These are phyloP conservation scores for Zygosaccharomyces bailii DNA, from an alignment of 805 yeast species.

Conservation along the genomic window DNA sequence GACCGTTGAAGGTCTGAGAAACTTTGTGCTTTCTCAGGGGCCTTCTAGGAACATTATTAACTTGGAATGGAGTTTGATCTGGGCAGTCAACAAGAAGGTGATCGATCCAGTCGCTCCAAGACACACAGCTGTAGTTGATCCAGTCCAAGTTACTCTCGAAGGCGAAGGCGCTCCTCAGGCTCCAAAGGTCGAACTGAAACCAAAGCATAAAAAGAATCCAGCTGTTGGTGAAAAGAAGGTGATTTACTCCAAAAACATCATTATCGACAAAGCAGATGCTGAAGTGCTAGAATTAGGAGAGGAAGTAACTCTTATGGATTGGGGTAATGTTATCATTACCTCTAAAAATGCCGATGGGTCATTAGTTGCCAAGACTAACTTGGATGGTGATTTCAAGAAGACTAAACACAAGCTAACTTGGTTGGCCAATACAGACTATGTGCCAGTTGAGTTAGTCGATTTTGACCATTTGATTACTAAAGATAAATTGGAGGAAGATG, in stretches of 20 bases:
- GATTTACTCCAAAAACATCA: slow-evolving; percentile 55
- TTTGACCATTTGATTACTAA: slow-evolving; percentile 93
- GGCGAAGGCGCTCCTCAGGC: slow-evolving; percentile 60
- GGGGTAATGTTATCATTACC: slow-evolving; percentile 90
- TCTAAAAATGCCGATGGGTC: slow-evolving; percentile 63
- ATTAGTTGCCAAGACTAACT: slow-evolving; percentile 73
- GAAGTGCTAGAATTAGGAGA: slow-evolving; percentile 73
- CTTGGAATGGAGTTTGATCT: slow-evolving; percentile 94
- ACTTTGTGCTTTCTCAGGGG: slow-evolving; percentile 92
- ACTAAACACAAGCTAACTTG: slow-evolving; percentile 93
- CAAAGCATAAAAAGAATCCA: slow-evolving; percentile 94
- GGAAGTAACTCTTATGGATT: slow-evolving; percentile 97
- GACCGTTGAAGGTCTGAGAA: slow-evolving; percentile 96
- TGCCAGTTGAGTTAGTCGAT: slow-evolving; percentile 75
- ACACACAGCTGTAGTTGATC: slow-evolving; percentile 77
- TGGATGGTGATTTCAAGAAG: slow-evolving; percentile 96
- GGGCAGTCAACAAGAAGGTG: slow-evolving; percentile 97
- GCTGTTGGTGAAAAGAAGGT: slow-evolving; percentile 84
- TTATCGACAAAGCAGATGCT: slow-evolving; percentile 86
- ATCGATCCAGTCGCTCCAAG: slow-evolving; percentile 98
- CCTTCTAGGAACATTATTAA: slow-evolving; percentile 96
- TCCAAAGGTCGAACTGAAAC: slow-evolving; percentile 65
- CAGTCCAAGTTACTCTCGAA: slow-evolving; percentile 63
- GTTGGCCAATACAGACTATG: slow-evolving; percentile 83
- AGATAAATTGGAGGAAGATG: slow-evolving; percentile 93